Percentiles rank a stretch among this genome's conserved stretches.
phyloP scores from a whole-genome alignment of 495 filamentous ascomycete species.

The Penicillium fimorum region DNA sequence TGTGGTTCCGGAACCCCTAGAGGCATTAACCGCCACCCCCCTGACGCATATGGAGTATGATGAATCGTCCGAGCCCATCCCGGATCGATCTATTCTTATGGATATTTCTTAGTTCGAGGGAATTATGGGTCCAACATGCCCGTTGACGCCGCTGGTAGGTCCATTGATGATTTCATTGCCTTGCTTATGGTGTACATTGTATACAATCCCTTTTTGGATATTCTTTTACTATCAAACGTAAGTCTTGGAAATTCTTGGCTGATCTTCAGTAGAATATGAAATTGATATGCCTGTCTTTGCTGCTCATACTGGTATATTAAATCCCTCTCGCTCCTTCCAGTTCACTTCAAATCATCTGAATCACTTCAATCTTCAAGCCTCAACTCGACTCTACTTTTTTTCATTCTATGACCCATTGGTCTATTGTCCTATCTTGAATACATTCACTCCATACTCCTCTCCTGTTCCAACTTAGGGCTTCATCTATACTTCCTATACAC shows the following conservation, averaged over 20 bases:
- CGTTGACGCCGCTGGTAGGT: conserved; percentile 22
- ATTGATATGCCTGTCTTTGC: conserved; percentile 5
- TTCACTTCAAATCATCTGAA: neutral
- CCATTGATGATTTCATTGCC: conserved; percentile 2
- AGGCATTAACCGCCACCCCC: conserved; percentile 3
- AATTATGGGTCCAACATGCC: conserved; percentile 21
- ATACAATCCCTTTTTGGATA: neutral
- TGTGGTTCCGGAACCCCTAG: conserved; percentile 6
- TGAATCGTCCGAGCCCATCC: conserved; percentile 16
- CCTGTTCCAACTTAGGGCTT: neutral
- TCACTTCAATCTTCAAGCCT: neutral
- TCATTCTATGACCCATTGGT: conserved; percentile 3
- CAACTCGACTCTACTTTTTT: neutral
- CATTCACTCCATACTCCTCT: neutral
- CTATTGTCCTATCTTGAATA: neutral
- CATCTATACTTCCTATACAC: conserved; percentile 3
- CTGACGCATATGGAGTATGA: conserved; percentile 7
- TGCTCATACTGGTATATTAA: conserved; percentile 8
- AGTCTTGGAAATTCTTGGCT: conserved; percentile 26
- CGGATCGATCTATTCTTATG: conserved; percentile 18
- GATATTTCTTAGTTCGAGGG: conserved; percentile 12
- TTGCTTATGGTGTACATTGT: neutral
- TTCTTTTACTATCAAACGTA: conserved; percentile 1
- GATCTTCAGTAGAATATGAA: conserved; percentile 5
- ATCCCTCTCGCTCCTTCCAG: conserved; percentile 4